Evolutionary conservation across 192 early-diverging fungal genomes (phyloP).

Genomic region (Tieghemiomyces parasiticus): DNA sequence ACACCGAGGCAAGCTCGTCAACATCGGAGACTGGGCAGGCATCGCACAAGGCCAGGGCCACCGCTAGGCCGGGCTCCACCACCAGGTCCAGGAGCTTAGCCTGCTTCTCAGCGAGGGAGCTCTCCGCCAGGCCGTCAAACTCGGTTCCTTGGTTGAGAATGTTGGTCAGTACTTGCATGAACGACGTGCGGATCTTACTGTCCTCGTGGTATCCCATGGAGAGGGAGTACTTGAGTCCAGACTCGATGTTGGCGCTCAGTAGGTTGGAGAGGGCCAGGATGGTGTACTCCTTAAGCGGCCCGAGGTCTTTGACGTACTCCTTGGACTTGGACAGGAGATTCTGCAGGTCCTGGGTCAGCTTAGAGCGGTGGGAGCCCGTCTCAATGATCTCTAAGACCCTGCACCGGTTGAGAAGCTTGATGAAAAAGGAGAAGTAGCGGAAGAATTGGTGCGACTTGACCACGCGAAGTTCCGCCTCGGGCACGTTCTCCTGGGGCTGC

Average conservation of each 20-base stretch:
- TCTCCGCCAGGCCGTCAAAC: constrained; percentile 62
- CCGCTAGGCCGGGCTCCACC: constrained; percentile 52
- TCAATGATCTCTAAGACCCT: constrained; percentile 34
- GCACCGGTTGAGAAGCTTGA: constrained; percentile 54
- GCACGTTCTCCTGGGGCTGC: constrained; percentile 41
- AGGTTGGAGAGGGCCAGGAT: constrained; percentile 83
- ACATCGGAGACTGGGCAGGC: constrained; percentile 74
- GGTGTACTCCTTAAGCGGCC: constrained; percentile 63
- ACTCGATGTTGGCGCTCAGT: constrained; percentile 81
- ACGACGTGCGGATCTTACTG: constrained; percentile 69
- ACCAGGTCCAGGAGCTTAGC: constrained; percentile 62
- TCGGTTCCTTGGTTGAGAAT: constrained; percentile 82
- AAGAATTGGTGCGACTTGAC: constrained; percentile 50
- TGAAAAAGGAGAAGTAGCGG: constrained; percentile 62
- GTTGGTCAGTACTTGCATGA: constrained; percentile 87
- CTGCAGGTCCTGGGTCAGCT: constrained; percentile 16
- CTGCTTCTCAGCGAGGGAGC: constrained; percentile 60
- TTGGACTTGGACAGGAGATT: constrained; percentile 36
- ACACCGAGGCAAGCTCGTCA: constrained; percentile 67
- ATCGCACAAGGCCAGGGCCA: constrained; percentile 69
- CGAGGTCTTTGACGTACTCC: constrained; percentile 43
- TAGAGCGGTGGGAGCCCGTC: constrained; percentile 3
- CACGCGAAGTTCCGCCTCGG: constrained; percentile 38
- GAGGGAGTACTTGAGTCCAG: constrained; percentile 78
- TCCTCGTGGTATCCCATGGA: constrained; percentile 88